Conservation (phyloP, 73 alveolate species). For the Diophrys appendiculata region DNA sequence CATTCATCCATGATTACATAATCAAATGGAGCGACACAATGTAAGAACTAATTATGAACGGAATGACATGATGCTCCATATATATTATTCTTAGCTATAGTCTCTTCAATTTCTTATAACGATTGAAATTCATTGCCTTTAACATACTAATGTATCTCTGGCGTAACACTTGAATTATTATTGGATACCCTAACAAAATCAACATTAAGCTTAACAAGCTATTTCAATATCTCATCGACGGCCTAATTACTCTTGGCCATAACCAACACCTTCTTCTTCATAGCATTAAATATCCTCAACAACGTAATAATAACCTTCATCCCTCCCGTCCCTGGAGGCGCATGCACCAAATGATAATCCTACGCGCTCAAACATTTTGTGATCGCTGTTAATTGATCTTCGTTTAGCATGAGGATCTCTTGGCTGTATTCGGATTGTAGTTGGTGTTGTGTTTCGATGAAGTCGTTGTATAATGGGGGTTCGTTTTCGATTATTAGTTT, state of each 20-base stretch:
- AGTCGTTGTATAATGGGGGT: background rate
- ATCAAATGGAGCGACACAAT: background rate
- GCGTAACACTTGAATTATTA: conserved; percentile 23
- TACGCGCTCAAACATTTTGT: background rate
- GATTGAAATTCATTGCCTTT: conserved; percentile 1
- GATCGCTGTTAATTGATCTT: conserved; percentile 12
- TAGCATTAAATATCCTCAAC: conserved; percentile 13
- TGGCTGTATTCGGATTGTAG: background rate
- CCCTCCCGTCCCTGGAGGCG: conserved; percentile 51
- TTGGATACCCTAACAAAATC: conserved; percentile 41
- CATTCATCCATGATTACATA: background rate
- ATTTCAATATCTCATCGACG: conserved; percentile 32
- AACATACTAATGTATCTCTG: conserved; percentile 12
- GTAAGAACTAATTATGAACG: background rate
- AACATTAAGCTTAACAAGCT: conserved; percentile 14
- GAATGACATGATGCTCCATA: conserved; percentile 11
- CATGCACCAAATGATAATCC: conserved; percentile 32
- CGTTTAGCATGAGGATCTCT: conserved; percentile 5
- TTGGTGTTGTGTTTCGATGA: background rate
- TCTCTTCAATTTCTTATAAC: conserved; percentile 2
- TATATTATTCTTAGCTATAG: background rate
- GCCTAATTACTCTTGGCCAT: conserved; percentile 23
- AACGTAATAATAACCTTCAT: conserved; percentile 11
- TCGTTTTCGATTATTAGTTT: background rate
- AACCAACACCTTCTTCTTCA: conserved; percentile 38